Base-by-base conservation (phyloP, 106 monocot species). In the Posidonia australis region DNA sequence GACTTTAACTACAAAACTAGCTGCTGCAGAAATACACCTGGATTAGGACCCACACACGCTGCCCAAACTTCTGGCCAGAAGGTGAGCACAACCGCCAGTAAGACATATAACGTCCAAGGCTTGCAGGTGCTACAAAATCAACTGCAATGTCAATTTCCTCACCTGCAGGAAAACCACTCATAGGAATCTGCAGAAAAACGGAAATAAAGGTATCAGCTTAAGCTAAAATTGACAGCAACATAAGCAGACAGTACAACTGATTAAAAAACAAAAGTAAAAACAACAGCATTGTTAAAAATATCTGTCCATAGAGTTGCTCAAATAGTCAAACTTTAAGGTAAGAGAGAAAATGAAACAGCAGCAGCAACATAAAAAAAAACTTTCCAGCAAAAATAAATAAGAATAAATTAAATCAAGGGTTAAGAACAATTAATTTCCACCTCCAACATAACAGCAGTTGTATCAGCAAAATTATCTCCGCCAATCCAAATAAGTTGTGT, bases 11-110 rank as follows among this genome's bases (percentile, higher is more conserved):
- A 36, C 5, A 36, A 36, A 36, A 17, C n/a, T 19, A 49, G 18
- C n/a, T 49, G 13, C 49, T 49, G 49, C 3, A 49, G 49, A 19
- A 45, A 26, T 24, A 56, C 2, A 93, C 93, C 85, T 89, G 77
- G 58, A 93, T 86, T 45, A 81, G 75, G 46, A 86, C 83, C 93
- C 93, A 93, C 70, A 93, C 83, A 55, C 77, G 77, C 23, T 93
- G 83, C 23, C 93, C 93, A 76, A 93, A 93, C 54, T 79, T 80
- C 48, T 86, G 81, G 14, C 88, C 85, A 62, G 64, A 67, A 49
- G 86, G 85, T 44, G 86, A 68, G 56, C 68, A 76, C 74, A 93
- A 63, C 52, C 79, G 81, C 93, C 93, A 93, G 46, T 83, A 83
- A 36, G 93, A 93, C 18, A 79, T 66, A 45, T 83, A 93, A 25